Evolutionary conservation across 148 eudicot genomes (phyloP), one percentile per base, ranked within the genome.

Genomic region (Amaranthus cruentus): DNA sequence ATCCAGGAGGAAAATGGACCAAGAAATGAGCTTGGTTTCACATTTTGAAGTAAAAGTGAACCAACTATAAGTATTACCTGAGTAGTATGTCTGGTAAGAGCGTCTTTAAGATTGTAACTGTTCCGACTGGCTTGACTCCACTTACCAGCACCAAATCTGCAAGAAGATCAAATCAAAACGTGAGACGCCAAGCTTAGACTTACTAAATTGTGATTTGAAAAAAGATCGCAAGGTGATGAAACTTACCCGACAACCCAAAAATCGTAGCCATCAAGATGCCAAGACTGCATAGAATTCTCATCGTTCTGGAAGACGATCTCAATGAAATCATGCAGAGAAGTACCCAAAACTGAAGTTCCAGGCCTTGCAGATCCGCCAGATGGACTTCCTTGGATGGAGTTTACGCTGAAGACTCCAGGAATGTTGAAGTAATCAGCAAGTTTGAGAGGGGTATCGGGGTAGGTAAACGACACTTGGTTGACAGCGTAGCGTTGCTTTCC

Each of bases 191-290:
- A 18, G 6, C 47, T 6, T 5, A 44, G 42, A 1, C 18, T 10
- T 13, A 7, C 2, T 2, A n/a, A 4, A 12, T 9, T 2, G 54
- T 13, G 4, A 65, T 9, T 48, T 53, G 50, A 6, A 9, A 67
- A 5, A 12, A 61, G 12, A 44, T 3, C 55, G 44, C 55, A 53
- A 55, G 4, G 52, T 15, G 1, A 58, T 48, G 46, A 13, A 51
- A 78, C 88, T 63, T 85, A 95, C 97, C 94, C 96, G 55, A 92
- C 96, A 77, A 85, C 92, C 99, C 99, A 96, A 80, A 92, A 92
- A 75, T 92, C 99, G 84, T 96, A 92, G 52, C 99, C 99, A 79
- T 92, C 96, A 76, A 96, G 94, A 87, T 96, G 99, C 97, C 96
- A 92, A 42, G 97, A 88, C 66, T 92, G 97, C 80, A 89, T 54